A percentile compares a stretch with the other conserved stretches of the same genome.
Evolutionary conservation across 1,139 yeast species (phyloP).

Genomic region (Pichia sp.): DNA sequence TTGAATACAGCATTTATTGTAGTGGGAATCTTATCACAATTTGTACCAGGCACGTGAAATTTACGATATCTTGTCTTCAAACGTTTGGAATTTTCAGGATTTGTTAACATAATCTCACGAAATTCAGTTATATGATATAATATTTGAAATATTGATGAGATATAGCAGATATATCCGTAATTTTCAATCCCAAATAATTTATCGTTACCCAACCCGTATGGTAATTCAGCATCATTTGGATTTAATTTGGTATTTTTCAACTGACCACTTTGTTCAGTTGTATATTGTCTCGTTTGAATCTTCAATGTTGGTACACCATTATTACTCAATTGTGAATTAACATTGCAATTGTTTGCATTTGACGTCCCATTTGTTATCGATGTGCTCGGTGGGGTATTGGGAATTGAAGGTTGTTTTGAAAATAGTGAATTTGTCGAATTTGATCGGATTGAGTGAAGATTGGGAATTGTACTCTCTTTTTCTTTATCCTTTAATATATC

Average conservation of each 20-base stretch:
- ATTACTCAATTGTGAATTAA: no score
- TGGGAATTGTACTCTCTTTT: no score
- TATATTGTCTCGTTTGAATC: neutral
- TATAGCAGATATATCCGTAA: constrained; percentile 91
- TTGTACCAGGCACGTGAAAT: constrained; percentile 31
- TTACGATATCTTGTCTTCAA: constrained; percentile 35
- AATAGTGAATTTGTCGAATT: neutral
- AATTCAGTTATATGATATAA: constrained; percentile 69
- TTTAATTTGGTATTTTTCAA: constrained; percentile 4
- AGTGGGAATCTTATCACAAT: constrained; percentile 38
- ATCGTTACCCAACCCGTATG: constrained; percentile 58
- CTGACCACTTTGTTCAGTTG: neutral
- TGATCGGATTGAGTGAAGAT: neutral
- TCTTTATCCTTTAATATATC: no score
- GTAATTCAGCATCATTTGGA: constrained; percentile 22
- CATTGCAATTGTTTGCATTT: no score
- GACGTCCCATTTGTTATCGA: neutral
- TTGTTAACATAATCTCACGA: constrained; percentile 48
- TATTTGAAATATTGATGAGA: constrained; percentile 87
- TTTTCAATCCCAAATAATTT: constrained; percentile 92
- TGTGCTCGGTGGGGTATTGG: neutral
- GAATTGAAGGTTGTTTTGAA: neutral
- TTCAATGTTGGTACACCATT: neutral
- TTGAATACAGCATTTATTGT: constrained; percentile 6
- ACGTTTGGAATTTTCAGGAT: constrained; percentile 32